Conservation (phyloP, 371 early-diverging fungal species). For the Mortierella sp. region DNA sequence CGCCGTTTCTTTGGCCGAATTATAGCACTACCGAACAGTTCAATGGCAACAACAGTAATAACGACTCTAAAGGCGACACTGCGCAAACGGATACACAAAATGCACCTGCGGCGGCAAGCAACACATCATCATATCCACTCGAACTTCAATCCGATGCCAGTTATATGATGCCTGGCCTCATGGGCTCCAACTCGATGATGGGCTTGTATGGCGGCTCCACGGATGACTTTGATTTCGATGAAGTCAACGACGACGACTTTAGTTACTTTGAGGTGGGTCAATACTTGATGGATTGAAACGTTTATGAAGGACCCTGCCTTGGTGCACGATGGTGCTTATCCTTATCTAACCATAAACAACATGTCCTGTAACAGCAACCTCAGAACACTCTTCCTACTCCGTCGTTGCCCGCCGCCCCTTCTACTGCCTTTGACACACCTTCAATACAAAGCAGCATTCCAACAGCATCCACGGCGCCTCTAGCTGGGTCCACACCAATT, state of each 20-base stretch:
- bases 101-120: conserved; percentile 11
- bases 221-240: conserved; percentile 37
- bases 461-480: conserved; percentile 10
- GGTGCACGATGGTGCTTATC: no score
- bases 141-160: conserved; percentile 28
- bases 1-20: conserved; percentile 3
- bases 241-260: conserved; percentile 46
- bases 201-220: conserved; percentile 35
- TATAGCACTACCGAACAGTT: conserved; percentile 3
- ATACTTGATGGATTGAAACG: no score
- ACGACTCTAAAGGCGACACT: neutral
- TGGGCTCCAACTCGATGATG: conserved; percentile 40
- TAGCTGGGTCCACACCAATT: neutral
- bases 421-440: conserved; percentile 55
- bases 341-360: neutral
- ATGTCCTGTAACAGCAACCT: conserved; percentile 26
- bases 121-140: conserved; percentile 19
- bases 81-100: conserved; percentile 19
- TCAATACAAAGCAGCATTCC: conserved; percentile 47
- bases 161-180: conserved; percentile 36
- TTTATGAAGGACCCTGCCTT: no score
- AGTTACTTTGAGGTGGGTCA: conserved; percentile 50
- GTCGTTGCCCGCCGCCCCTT: conserved; percentile 55
- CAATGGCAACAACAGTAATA: neutral
- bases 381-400: conserved; percentile 30